Base-by-base conservation (phyloP, 2,329 filamentous ascomycete species). In the Calonectria pseudoturangicola region DNA sequence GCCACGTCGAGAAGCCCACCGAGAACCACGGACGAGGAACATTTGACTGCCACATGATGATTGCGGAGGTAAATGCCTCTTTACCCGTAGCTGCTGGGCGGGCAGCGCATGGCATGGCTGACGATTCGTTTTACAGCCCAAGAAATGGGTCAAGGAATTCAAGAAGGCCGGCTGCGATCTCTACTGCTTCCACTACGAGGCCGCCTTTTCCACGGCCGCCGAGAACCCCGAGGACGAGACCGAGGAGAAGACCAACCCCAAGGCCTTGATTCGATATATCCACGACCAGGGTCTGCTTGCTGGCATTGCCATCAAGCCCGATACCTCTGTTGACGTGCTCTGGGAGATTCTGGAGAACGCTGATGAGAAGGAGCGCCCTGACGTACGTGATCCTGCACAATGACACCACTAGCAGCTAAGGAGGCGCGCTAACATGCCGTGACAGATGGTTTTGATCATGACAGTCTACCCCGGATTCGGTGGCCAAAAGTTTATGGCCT, bases 41-140 rank as follows among this genome's bases (percentile, higher is more conserved):
- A 16, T 99, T 99, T 84, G 97, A 99, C 86, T 99, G 97, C 89
- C 97, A 99, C 86, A 98, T 99, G 97, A 99, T 99, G 97, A 98
- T 99, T 83, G 92, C 95, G 81, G 96, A 99, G 93, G 95, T 96
- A 89, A 79, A 86, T 66, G 13, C 56, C 47, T 36, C 67, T 39
- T 30, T 18, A 8, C 16, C 13, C 8, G 33, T 33, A 33, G 67
- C 33, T 16, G 6, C 21, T 21, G 18, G n/a, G 12, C 1, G 21
- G 3, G 39, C 30, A 13, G 10, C 16, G 30, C 25, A 18, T 43
- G 66, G 30, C 25, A 18, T 43, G 66, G 72, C 73, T 80, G 66
- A 80, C 71, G 43, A 36, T 25, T 25, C 30, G 9, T 41, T 62
- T 18, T 5, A 77, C 78, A 97, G 96, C 97, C 97, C 78, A 97